phyloP scores from a whole-genome alignment of 2,329 filamentous ascomycete genomes.

The Fusarium nelsonii region DNA sequence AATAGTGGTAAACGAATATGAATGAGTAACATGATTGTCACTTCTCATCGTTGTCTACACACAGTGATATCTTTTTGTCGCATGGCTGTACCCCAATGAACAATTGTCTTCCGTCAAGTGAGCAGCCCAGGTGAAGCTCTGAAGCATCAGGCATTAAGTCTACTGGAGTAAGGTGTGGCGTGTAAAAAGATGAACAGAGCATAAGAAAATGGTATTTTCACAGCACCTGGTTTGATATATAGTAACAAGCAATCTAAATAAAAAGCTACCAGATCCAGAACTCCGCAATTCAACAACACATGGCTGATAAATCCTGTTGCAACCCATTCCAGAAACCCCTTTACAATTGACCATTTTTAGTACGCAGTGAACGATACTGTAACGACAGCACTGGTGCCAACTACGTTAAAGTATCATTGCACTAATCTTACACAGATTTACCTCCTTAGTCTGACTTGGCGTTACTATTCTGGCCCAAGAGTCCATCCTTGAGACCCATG shows the following conservation, averaged over 20 bases:
- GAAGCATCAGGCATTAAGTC: neutral
- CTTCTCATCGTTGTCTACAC: neutral
- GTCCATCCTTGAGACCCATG: conserved; percentile 71
- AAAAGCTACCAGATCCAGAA: conserved; percentile 42
- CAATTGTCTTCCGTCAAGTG: neutral
- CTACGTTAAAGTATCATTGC: neutral
- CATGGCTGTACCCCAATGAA: neutral
- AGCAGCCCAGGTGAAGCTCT: neutral
- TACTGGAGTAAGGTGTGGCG: too few species aligned
- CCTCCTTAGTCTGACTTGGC: conserved; percentile 52
- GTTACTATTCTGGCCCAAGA: conserved; percentile 63
- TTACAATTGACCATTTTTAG: neutral
- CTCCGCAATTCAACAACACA: conserved; percentile 40
- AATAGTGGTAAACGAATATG: neutral
- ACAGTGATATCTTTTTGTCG: neutral
- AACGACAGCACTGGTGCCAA: neutral
- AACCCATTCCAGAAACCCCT: conserved; percentile 29
- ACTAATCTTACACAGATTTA: neutral
- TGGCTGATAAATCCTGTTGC: conserved; percentile 13
- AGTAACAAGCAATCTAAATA: conserved; percentile 30
- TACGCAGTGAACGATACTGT: neutral
- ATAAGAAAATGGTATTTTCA: conserved; percentile 26
- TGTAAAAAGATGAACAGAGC: neutral
- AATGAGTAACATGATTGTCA: neutral
- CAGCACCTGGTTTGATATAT: conserved; percentile 32